Evolutionary conservation across 1,284 basidiomycete species (phyloP).

Genomic region (Cutaneotrichosporon sp.): DNA sequence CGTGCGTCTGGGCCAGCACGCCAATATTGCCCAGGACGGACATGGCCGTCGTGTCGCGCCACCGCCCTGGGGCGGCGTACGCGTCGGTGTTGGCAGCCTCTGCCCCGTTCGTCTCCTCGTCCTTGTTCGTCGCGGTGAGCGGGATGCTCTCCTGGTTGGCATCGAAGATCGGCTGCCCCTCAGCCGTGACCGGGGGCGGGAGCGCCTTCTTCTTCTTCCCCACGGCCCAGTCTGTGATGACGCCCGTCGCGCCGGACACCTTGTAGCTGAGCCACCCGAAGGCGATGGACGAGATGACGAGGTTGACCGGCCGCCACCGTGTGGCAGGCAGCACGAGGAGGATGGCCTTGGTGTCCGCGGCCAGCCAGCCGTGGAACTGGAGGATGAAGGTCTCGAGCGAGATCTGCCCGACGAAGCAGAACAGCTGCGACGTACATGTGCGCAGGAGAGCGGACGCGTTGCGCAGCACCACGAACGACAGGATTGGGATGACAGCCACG

Average conservation of each 20-base stretch:
- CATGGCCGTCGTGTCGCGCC: constrained; percentile 33
- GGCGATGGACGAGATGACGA: constrained; percentile 65
- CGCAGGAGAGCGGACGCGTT: constrained; percentile 69
- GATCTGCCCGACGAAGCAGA: constrained; percentile 74
- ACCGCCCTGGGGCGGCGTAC: constrained; percentile 5
- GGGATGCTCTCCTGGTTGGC: constrained; percentile 42
- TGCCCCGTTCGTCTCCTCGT: constrained; percentile 10
- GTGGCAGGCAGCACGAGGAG: constrained; percentile 72
- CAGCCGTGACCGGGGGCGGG: constrained; percentile 26
- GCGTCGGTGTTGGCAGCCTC: not conserved
- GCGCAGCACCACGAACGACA: constrained; percentile 66
- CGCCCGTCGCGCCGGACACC: constrained; percentile 67
- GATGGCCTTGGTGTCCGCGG: constrained; percentile 77
- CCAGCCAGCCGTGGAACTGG: constrained; percentile 85
- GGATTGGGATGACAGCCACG: constrained; percentile 72
- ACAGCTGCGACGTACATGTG: constrained; percentile 62
- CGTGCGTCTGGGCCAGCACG: constrained; percentile 35
- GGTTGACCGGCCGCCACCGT: constrained; percentile 65
- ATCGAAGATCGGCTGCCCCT: constrained; percentile 16
- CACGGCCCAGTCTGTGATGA: constrained; percentile 68
- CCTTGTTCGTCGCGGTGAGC: constrained; percentile 35
- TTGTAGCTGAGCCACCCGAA: constrained; percentile 75
- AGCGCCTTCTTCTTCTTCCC: constrained; percentile 39
- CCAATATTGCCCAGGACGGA: constrained; percentile 26
- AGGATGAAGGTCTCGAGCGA: constrained; percentile 82